A percentile compares a stretch with the other conserved stretches of the same genome.
Evolutionary conservation across 2,329 filamentous ascomycete species (phyloP).

Genomic region (Venturia aucupariae): DNA sequence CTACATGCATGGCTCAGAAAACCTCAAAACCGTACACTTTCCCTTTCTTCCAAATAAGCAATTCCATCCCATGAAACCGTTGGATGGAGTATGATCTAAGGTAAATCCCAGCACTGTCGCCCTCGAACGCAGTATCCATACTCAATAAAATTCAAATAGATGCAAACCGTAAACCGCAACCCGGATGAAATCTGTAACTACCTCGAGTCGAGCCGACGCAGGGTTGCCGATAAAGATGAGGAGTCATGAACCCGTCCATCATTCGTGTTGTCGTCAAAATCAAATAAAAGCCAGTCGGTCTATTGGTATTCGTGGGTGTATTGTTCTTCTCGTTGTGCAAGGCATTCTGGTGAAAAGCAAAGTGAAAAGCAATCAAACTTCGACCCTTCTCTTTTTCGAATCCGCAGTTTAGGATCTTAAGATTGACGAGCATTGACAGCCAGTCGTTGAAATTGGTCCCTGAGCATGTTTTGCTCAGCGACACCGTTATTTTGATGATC

Average conservation of each 20-base stretch:
- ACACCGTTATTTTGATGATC: neutral
- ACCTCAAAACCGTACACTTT: neutral
- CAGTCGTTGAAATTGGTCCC: slow-evolving; percentile 8
- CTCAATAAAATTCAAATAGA: neutral
- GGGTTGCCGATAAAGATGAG: neutral
- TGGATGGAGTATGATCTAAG: slow-evolving; percentile 7
- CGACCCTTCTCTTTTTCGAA: neutral
- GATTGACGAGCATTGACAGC: slow-evolving; percentile 7
- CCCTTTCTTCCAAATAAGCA: neutral
- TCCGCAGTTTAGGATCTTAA: neutral
- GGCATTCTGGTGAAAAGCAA: neutral
- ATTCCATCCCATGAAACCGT: neutral
- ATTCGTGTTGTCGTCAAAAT: neutral
- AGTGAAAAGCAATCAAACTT: slow-evolving; percentile 1
- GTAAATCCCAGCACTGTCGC: neutral
- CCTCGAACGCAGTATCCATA: neutral
- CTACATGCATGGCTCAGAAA: neutral
- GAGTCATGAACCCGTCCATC: neutral
- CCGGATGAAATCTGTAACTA: neutral
- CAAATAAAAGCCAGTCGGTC: neutral
- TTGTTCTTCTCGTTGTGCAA: neutral
- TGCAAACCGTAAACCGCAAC: neutral
- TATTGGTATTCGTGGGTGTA: slow-evolving; percentile 7
- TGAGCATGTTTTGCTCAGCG: slow-evolving; percentile 1
- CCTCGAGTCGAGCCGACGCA: neutral